Evolutionary conservation across 1,284 basidiomycete species (phyloP).

Genomic region (Pseudozyma flocculosa): DNA sequence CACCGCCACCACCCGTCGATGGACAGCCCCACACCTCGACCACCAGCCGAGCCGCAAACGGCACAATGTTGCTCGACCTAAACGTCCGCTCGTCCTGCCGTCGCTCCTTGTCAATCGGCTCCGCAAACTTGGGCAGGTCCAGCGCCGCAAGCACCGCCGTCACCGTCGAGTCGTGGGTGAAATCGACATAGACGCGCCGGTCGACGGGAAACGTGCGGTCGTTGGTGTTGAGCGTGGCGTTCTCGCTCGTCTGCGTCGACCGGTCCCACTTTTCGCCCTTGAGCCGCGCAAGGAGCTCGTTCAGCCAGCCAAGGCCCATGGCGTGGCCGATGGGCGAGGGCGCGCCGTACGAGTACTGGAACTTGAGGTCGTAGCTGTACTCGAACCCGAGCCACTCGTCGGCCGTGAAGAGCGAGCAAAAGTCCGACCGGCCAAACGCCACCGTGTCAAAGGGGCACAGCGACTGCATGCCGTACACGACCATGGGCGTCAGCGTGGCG

Average conservation of each 20-base stretch:
- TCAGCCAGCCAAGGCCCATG: constrained; percentile 78
- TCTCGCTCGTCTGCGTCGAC: constrained; percentile 47
- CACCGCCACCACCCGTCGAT: no score
- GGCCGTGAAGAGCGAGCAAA: constrained; percentile 83
- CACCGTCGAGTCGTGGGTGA: constrained; percentile 54
- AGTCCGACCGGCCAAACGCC: constrained; percentile 81
- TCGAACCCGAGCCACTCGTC: constrained; percentile 87
- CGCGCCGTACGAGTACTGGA: constrained; percentile 70
- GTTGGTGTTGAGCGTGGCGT: constrained; percentile 45
- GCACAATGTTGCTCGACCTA: constrained; percentile 41
- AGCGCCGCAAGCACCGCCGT: constrained; percentile 47
- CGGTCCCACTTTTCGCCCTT: constrained; percentile 25
- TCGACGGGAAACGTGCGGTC: constrained; percentile 48
- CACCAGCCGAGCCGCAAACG: constrained; percentile 49
- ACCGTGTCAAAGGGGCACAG: constrained; percentile 66
- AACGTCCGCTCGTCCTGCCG: constrained; percentile 14
- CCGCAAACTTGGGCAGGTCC: constrained; percentile 30
- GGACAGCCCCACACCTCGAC: constrained; percentile 45
- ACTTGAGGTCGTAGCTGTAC: constrained; percentile 63
- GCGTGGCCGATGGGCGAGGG: constrained; percentile 75
- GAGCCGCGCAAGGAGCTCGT: constrained; percentile 54
- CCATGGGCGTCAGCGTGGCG: constrained; percentile 24
- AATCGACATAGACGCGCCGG: constrained; percentile 50
- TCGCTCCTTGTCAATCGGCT: constrained; percentile 1
- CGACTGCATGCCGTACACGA: constrained; percentile 50